A percentile compares a stretch with the other conserved stretches of the same genome.
These are phyloP conservation scores for Lentinus brumalis DNA, from an alignment of 768 basidiomycete species.

Conservation along the genomic window DNA sequence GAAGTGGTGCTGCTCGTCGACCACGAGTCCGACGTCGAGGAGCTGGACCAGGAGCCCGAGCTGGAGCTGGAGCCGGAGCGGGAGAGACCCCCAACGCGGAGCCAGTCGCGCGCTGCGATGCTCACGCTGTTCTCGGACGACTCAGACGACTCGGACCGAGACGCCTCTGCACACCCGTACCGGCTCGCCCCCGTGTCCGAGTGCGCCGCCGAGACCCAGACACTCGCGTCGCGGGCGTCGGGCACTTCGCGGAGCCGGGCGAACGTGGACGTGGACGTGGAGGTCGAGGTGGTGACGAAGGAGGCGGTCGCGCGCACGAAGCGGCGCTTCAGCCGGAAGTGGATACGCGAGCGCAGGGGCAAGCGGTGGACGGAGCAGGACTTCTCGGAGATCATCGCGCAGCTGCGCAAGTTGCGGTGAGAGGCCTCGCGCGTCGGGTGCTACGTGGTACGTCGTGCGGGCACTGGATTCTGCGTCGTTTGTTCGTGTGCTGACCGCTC, in stretches of 20 bases:
- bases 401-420: constrained; percentile 18
- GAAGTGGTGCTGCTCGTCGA: constrained; percentile 19
- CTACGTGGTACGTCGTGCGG: no score
- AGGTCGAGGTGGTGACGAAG: constrained; percentile 4
- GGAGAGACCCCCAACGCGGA: background rate
- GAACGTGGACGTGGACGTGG: background rate
- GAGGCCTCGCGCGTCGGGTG: background rate
- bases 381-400: constrained; percentile 14
- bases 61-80: background rate
- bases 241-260: no score
- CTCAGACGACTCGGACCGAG: background rate
- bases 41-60: background rate
- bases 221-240: background rate
- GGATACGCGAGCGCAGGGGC: constrained; percentile 20
- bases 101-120: constrained; percentile 12
- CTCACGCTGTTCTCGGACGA: constrained; percentile 7
- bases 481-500: no score
- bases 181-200: background rate
- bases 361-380: constrained; percentile 21
- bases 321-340: constrained; percentile 21
- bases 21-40: background rate
- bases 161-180: no score
- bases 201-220: background rate
- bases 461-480: no score
- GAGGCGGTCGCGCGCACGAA: constrained; percentile 7